Evolutionary conservation across 2,329 filamentous ascomycete genomes (phyloP).

Genomic region (Colletotrichum somersetense): DNA sequence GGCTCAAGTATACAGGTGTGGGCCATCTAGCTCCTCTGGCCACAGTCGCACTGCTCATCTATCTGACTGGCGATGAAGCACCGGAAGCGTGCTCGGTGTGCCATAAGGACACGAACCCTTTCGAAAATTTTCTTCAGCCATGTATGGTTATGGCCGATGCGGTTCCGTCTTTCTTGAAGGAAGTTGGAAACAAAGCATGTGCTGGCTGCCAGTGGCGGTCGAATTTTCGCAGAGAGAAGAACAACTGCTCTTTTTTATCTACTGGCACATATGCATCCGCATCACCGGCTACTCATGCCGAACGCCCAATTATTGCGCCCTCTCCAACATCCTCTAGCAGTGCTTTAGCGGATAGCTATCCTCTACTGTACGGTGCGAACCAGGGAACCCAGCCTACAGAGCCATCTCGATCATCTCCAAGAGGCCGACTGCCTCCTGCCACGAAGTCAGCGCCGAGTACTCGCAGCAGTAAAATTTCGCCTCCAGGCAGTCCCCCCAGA

Average conservation of each 20-base stretch:
- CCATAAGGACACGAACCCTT: not conserved
- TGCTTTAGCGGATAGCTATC: not conserved
- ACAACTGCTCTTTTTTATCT: slow-evolving; percentile 46
- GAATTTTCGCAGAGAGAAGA: slow-evolving; percentile 45
- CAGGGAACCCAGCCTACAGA: not conserved
- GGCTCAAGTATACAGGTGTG: slow-evolving; percentile 14
- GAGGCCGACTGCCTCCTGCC: not conserved
- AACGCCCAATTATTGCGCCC: not conserved
- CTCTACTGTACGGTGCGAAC: not conserved
- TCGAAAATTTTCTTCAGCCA: slow-evolving; percentile 9
- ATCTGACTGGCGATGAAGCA: slow-evolving; percentile 31
- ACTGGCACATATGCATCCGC: not conserved
- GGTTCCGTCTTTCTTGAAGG: slow-evolving; percentile 42
- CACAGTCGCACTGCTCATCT: slow-evolving; percentile 31
- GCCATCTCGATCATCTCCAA: not conserved
- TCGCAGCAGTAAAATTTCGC: not conserved
- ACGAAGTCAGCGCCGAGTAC: not conserved
- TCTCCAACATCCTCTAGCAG: not conserved
- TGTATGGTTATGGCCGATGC: slow-evolving; percentile 48
- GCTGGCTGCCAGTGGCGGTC: slow-evolving; percentile 50
- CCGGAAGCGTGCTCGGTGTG: slow-evolving; percentile 17
- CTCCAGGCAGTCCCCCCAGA: slow-evolving; percentile 3
- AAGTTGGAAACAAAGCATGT: slow-evolving; percentile 45
- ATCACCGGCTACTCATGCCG: not conserved
- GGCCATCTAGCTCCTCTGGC: slow-evolving; percentile 10